phyloP scores from a whole-genome alignment of 768 basidiomycete species.

The Cantharellus cinnabarinus region DNA sequence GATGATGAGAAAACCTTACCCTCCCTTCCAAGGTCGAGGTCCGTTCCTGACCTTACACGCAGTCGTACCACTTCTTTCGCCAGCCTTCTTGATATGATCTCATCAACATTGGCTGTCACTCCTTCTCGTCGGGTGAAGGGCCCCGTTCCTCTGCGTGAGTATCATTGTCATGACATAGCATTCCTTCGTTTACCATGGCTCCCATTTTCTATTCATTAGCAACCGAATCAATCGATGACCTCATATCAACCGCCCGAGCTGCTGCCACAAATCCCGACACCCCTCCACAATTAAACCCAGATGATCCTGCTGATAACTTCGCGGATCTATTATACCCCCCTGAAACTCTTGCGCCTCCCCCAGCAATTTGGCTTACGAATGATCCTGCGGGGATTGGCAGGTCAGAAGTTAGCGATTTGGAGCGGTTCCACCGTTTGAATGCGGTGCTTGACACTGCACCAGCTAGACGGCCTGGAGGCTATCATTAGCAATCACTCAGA shows the following conservation, averaged over 20 bases:
- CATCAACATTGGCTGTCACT: conserved; percentile 50
- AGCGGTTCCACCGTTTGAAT: conserved; percentile 44
- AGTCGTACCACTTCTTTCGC: conserved; percentile 48
- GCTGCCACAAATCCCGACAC: conserved; percentile 61
- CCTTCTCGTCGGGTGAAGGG: conserved; percentile 35
- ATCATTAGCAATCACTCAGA: no score
- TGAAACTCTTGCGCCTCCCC: conserved; percentile 55
- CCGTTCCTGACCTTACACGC: conserved; percentile 10
- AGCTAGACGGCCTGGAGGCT: no score
- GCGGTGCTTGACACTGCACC: not conserved
- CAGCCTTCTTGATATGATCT: conserved; percentile 72
- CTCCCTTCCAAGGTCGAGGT: not conserved
- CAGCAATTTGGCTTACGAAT: conserved; percentile 72
- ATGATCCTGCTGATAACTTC: conserved; percentile 61
- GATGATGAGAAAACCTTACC: not conserved
- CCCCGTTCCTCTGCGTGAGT: conserved; percentile 45
- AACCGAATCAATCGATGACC: conserved; percentile 64
- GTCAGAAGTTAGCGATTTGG: conserved; percentile 56
- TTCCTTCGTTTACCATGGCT: conserved; percentile 1
- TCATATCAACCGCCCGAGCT: conserved; percentile 57
- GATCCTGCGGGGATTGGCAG: conserved; percentile 53
- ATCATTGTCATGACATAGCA: not conserved
- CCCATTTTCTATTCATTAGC: conserved; percentile 19
- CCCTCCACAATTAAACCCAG: conserved; percentile 44
- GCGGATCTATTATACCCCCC: conserved; percentile 63